Conservation (phyloP, 139 green algal genomes). For the Spirogloea muscicola region DNA sequence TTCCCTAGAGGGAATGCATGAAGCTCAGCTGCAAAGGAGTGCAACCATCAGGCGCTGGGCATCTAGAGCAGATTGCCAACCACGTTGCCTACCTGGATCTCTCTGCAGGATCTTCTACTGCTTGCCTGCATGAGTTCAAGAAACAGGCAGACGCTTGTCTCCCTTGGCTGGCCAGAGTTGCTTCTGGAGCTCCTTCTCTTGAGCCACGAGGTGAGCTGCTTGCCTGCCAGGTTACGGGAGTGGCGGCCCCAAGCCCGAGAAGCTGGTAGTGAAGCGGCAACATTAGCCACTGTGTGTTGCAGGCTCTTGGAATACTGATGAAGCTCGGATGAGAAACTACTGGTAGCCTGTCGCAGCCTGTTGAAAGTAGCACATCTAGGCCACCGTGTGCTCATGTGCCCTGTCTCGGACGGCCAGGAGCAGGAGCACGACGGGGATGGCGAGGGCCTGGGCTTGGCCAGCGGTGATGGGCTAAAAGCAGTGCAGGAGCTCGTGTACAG, state of each 20-base stretch:
- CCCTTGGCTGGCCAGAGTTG: constrained; percentile 40
- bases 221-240: too few species aligned
- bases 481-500: constrained; percentile 28
- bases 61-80: too few species aligned
- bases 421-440: background rate
- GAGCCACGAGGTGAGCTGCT: constrained; percentile 38
- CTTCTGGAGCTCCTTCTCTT: constrained; percentile 32
- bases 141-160: constrained; percentile 12
- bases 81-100: too few species aligned
- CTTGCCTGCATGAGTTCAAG: constrained; percentile 2
- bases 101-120: constrained; percentile 37
- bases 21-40: too few species aligned
- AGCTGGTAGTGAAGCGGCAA: too few species aligned
- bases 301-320: background rate
- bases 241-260: too few species aligned
- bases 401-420: too few species aligned
- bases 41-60: too few species aligned
- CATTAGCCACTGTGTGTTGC: background rate
- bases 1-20: too few species aligned
- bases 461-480: background rate
- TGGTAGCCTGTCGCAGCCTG: background rate
- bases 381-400: too few species aligned
- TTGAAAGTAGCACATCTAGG: too few species aligned
- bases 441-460: background rate
- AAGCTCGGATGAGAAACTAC: too few species aligned